Conservation (phyloP, 2,329 filamentous ascomycete species). For the Aspergillus oerlinghausenensis region DNA sequence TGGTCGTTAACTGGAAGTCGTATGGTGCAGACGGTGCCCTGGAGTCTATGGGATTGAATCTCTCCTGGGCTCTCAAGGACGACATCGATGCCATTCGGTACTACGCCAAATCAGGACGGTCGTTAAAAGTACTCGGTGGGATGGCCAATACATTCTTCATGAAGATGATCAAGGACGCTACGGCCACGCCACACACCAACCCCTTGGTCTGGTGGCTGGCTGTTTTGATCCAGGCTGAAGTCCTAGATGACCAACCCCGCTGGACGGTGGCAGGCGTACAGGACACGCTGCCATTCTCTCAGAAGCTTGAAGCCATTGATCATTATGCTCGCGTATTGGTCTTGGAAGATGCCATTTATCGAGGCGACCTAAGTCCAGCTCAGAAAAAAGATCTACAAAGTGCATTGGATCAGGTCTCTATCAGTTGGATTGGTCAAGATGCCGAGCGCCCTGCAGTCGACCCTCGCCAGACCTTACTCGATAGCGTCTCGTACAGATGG, state of each 20-base stretch:
- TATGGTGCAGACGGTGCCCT: neutral
- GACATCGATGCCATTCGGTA: neutral
- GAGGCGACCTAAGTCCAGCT: neutral
- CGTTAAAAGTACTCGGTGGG: neutral
- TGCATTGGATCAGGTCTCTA: neutral
- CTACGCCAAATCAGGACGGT: neutral
- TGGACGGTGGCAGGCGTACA: neutral
- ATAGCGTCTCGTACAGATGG: neutral
- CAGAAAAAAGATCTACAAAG: neutral
- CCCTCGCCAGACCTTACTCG: too few species aligned
- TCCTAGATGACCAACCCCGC: neutral
- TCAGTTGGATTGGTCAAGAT: neutral
- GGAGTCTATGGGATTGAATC: neutral
- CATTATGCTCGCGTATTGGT: neutral
- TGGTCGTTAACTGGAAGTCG: neutral
- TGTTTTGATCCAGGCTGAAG: neutral
- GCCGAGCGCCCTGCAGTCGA: neutral
- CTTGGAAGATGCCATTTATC: neutral
- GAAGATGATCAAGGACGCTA: neutral
- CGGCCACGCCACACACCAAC: neutral
- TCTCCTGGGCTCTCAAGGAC: neutral
- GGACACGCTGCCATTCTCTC: neutral
- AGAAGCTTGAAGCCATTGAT: neutral
- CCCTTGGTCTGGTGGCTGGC: neutral
- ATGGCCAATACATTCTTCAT: neutral